Percentiles rank a stretch among this genome's conserved stretches.
These are phyloP conservation scores for Daldinia grandis DNA, from an alignment of 495 filamentous ascomycete species.

Conservation along the genomic window DNA sequence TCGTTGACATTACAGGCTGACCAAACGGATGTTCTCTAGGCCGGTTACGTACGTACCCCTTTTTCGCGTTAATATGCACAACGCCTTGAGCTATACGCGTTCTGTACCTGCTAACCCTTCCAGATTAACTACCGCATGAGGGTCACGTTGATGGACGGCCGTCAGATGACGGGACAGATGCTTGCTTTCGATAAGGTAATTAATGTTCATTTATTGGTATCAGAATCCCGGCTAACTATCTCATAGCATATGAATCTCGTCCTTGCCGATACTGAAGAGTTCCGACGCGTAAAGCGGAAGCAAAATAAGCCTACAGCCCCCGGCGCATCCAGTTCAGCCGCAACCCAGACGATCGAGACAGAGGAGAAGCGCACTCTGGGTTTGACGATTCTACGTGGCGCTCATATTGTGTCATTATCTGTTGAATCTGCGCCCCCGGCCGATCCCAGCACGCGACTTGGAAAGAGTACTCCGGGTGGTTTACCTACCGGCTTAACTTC, in stretches of 20 bases:
- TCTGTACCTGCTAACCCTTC: conserved; percentile 46
- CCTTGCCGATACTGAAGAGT: conserved; percentile 98
- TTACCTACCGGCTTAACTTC: conserved; percentile 73
- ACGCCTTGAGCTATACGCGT: background rate
- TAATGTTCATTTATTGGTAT: background rate
- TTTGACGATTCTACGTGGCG: conserved; percentile 92
- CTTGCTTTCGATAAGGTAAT: conserved; percentile 95
- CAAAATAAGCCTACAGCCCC: conserved; percentile 78
- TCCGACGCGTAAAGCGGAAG: conserved; percentile 93
- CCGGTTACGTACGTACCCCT: conserved; percentile 86
- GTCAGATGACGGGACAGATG: conserved; percentile 97
- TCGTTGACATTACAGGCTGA: conserved; percentile 78
- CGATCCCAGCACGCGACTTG: conserved; percentile 89
- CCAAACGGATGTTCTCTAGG: conserved; percentile 67
- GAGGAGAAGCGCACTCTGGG: conserved; percentile 97
- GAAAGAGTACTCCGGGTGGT: conserved; percentile 75
- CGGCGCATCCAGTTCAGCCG: conserved; percentile 58
- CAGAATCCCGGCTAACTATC: conserved; percentile 36
- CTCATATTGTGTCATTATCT: conserved; percentile 90
- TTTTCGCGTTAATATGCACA: conserved; percentile 15
- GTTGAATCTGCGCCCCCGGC: conserved; percentile 97
- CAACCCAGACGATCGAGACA: conserved; percentile 73
- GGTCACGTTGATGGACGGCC: conserved; percentile 92
- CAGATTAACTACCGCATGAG: conserved; percentile 99
- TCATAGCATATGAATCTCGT: conserved; percentile 97